phyloP scores from a whole-genome alignment of 495 filamentous ascomycete species.

The Xylaria castorea region DNA sequence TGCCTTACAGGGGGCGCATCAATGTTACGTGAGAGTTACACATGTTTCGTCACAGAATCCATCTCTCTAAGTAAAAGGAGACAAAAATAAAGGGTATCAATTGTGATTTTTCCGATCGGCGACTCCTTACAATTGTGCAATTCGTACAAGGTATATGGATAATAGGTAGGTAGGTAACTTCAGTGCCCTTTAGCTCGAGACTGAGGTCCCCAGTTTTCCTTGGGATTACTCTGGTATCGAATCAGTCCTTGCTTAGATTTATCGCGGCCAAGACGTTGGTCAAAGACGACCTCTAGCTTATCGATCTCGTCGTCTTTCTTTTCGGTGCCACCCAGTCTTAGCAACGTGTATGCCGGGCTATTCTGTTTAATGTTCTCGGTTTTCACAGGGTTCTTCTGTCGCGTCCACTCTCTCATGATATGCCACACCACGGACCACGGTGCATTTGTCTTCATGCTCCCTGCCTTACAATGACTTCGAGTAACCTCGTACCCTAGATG shows the following conservation, averaged over 20 bases:
- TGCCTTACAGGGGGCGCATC: background rate
- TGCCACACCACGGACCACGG: slow-evolving; percentile 91
- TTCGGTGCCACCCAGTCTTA: slow-evolving; percentile 38
- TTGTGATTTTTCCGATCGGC: background rate
- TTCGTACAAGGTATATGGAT: slow-evolving; percentile 6
- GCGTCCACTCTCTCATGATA: slow-evolving; percentile 88
- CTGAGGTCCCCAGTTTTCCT: slow-evolving; percentile 93
- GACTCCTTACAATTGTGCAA: slow-evolving; percentile 11
- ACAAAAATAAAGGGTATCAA: slow-evolving; percentile 27
- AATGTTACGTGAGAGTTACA: background rate
- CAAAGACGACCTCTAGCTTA: slow-evolving; percentile 74
- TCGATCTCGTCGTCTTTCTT: slow-evolving; percentile 41
- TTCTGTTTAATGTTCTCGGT: slow-evolving; percentile 68
- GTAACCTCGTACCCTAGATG: slow-evolving; percentile 80
- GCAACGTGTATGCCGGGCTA: slow-evolving; percentile 71
- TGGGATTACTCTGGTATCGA: slow-evolving; percentile 86
- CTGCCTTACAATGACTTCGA: slow-evolving; percentile 84
- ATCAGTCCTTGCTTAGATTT: slow-evolving; percentile 67
- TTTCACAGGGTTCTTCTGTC: slow-evolving; percentile 77
- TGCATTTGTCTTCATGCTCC: slow-evolving; percentile 90
- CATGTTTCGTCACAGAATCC: background rate
- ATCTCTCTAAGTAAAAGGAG: background rate
- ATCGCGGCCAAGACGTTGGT: slow-evolving; percentile 78
- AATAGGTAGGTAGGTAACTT: background rate
- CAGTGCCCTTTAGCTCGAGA: slow-evolving; percentile 67